Conservation (phyloP, 2,329 filamentous ascomycete species). For the Allantophomopsis cytisporea region DNA sequence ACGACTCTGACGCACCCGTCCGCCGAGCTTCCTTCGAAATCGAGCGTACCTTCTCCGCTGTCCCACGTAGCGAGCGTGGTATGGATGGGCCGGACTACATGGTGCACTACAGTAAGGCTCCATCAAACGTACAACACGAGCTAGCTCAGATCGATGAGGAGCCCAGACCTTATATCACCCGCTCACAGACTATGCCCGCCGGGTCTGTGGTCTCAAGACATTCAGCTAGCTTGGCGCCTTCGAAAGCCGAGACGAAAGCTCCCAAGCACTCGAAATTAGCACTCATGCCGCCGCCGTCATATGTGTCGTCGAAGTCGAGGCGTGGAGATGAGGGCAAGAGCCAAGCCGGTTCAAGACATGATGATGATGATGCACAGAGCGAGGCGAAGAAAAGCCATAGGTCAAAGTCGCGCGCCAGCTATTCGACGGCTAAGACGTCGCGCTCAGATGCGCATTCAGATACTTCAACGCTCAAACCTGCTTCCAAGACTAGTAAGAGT, state of each 20-base stretch:
- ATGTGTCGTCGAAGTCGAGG: not conserved
- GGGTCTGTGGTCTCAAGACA: not conserved
- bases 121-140: not conserved
- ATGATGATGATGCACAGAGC: no score
- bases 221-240: not conserved
- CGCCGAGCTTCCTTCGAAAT: not conserved
- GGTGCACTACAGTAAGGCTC: not conserved
- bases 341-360: no score
- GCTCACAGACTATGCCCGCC: not conserved
- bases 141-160: not conserved
- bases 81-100: not conserved
- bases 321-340: not conserved
- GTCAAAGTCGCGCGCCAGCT: not conserved
- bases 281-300: not conserved
- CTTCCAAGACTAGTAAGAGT: not conserved
- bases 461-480: slow-evolving; percentile 2
- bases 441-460: not conserved
- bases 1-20: slow-evolving; percentile 1
- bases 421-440: not conserved
- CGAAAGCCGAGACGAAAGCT: not conserved
- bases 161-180: not conserved
- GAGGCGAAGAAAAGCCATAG: not conserved
- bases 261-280: not conserved
- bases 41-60: not conserved
- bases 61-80: not conserved